Base-by-base conservation (phyloP, 495 filamentous ascomycete species). In the Tuber indicum region DNA sequence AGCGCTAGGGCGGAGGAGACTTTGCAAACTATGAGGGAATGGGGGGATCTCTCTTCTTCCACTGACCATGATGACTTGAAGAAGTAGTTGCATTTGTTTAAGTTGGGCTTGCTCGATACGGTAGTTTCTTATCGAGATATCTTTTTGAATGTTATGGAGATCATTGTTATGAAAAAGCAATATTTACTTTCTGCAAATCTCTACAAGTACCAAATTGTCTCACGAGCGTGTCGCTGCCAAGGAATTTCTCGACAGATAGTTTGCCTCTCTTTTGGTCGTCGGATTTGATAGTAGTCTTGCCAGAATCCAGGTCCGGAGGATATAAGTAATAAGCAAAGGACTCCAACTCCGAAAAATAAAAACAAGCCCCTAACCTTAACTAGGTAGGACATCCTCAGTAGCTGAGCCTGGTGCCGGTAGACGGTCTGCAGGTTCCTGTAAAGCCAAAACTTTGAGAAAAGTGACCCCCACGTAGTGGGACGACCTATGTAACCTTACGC, bases 21-120 rank as follows among this genome's bases (percentile, higher is more conserved):
- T 32, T 70, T 84, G 76, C 79, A 78, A 46, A 78, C 84, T 46
- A 77, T 88, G 71, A 84, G 86, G 72, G 83, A 84, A 19, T 88
- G 86, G 85, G 80, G 84, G 72, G 79, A 79, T 7, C 76, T 87
- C 70, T 84, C 83, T 73, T 79, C 62, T 12, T 80, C 77, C 43
- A 87, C 87, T 0, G 85, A 87, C 76, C 81, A 84, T 74, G 85
- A 84, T 14, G 79, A 82, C 75, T 52, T 77, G n/a, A 73, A 52
- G 69, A 66, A 19, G 1, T 76, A 66, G 58, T 66, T 36, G 49
- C 7, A 12, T 58, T 58, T 26, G 12, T 17, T 36, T 36, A 36
- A 66, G 26, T 26, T 36, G 14, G 12, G 26, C 26, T 32, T 62
- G n/a, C 14, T n/a, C 5, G 58, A 36, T 66, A 32, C 4, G 14